phyloP scores from a whole-genome alignment of 495 filamentous ascomycete species.

The Arthonia radiata region DNA sequence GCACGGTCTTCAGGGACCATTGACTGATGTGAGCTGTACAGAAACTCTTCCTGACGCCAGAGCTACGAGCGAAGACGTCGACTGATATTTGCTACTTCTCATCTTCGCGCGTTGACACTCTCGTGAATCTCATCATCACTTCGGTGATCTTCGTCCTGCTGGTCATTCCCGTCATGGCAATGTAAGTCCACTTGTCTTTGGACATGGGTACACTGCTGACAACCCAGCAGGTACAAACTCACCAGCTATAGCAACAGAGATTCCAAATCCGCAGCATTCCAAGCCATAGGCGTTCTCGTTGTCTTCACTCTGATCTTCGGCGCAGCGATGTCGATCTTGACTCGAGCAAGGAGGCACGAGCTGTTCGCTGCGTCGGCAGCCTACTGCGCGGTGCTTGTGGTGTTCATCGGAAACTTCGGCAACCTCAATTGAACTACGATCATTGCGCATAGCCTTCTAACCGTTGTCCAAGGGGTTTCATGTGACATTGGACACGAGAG shows the following conservation, averaged over 20 bases:
- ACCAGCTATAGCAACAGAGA: no score
- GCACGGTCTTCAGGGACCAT: conserved; percentile 1
- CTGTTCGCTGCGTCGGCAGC: conserved; percentile 20
- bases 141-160: conserved; percentile 14
- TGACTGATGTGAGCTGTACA: conserved; percentile 2
- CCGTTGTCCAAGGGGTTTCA: no score
- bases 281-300: conserved; percentile 12
- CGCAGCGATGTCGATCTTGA: conserved; percentile 13
- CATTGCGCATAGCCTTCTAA: no score
- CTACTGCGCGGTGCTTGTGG: conserved; percentile 11
- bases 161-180: conserved; percentile 15
- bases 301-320: conserved; percentile 16
- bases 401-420: conserved; percentile 10
- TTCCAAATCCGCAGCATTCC: conserved; percentile 4
- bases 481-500: no score
- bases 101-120: conserved; percentile 10
- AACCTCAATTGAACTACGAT: no score
- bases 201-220: no score
- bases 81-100: conserved; percentile 15
- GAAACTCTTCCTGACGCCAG: conserved; percentile 12
- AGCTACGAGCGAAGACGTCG: conserved; percentile 13
- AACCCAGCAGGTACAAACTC: no score
- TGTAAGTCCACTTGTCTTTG: no score
- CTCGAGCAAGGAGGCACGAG: conserved; percentile 18
- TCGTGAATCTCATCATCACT: conserved; percentile 16